These are phyloP conservation scores for Alloteropsis angusta DNA, from an alignment of 202 grass and related monocot species.

Conservation along the genomic window DNA sequence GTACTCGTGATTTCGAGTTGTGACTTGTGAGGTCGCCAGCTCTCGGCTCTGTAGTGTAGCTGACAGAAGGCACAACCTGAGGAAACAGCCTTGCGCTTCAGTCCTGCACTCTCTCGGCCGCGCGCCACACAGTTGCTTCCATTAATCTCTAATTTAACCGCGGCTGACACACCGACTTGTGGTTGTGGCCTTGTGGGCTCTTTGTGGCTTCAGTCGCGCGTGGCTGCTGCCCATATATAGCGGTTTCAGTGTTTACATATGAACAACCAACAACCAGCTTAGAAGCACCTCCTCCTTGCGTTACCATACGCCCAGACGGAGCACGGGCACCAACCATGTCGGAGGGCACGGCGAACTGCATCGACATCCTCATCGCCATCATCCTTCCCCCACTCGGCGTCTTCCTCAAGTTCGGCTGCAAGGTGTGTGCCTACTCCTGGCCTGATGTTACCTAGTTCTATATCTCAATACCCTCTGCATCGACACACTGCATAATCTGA, in stretches of 20 bases:
- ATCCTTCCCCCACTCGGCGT: slow-evolving; percentile 46
- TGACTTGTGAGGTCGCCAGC: too few species aligned
- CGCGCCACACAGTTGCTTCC: too few species aligned
- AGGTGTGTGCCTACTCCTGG: slow-evolving; percentile 2
- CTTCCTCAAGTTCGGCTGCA: slow-evolving; percentile 46
- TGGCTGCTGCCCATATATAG: not conserved
- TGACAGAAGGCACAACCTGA: too few species aligned
- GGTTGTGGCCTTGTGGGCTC: too few species aligned
- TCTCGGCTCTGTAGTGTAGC: too few species aligned
- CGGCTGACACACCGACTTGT: too few species aligned
- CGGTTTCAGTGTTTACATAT: not conserved
- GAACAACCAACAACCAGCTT: not conserved
- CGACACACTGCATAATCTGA: not conserved
- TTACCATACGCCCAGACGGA: too few species aligned
- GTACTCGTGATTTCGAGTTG: too few species aligned
- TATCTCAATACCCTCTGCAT: not conserved
- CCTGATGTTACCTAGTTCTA: not conserved
- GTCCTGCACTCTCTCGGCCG: too few species aligned
- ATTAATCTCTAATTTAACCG: too few species aligned
- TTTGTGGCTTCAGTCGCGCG: too few species aligned
- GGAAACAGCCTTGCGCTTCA: too few species aligned
- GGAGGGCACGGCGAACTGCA: slow-evolving; percentile 27
- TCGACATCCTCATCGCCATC: slow-evolving; percentile 47
- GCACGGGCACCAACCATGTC: not conserved
- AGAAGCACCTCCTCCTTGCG: not conserved